These are phyloP conservation scores for Jacaranda copaia DNA, from an alignment of 257 asterid species.

Conservation along the genomic window DNA sequence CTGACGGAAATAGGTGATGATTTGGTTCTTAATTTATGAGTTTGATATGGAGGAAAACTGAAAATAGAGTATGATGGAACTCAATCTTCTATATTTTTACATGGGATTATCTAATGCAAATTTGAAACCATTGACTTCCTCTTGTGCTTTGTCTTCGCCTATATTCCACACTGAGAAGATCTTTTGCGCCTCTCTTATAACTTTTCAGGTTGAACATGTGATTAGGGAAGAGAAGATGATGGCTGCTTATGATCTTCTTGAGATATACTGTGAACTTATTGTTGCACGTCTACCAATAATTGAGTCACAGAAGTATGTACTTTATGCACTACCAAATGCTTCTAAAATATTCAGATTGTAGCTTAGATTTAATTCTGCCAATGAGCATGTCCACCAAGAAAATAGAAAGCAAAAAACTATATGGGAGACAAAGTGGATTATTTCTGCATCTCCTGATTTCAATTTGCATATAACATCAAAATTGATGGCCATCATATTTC, in stretches of 20 bases:
- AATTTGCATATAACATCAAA: slow-evolving; percentile 24
- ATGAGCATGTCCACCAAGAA: slow-evolving; percentile 25
- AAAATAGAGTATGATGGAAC: not conserved
- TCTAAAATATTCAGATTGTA: slow-evolving; percentile 22
- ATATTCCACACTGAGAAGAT: slow-evolving; percentile 28
- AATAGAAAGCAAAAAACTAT: not conserved
- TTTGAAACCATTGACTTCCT: slow-evolving; percentile 25
- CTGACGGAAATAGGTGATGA: not conserved
- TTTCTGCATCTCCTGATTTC: slow-evolving; percentile 16
- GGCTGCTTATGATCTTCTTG: slow-evolving; percentile 92
- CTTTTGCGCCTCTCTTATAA: slow-evolving; percentile 26
- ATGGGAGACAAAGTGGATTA: slow-evolving; percentile 8
- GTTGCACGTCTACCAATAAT: slow-evolving; percentile 84
- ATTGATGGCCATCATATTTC: slow-evolving; percentile 29
- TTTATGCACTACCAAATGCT: slow-evolving; percentile 30
- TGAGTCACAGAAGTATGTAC: slow-evolving; percentile 91
- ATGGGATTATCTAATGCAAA: slow-evolving; percentile 21
- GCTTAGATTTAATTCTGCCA: not conserved
- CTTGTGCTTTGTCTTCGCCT: slow-evolving; percentile 11
- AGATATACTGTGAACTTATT: slow-evolving; percentile 85
- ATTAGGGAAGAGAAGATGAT: slow-evolving; percentile 95
- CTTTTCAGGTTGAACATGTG: slow-evolving; percentile 91
- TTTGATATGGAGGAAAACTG: not conserved
- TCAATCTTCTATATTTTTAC: not conserved
- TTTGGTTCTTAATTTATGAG: not conserved